Percentiles rank a stretch among this genome's conserved stretches.
phyloP scores from a whole-genome alignment of 192 early-diverging fungal species.

The Coemansia sp. region DNA sequence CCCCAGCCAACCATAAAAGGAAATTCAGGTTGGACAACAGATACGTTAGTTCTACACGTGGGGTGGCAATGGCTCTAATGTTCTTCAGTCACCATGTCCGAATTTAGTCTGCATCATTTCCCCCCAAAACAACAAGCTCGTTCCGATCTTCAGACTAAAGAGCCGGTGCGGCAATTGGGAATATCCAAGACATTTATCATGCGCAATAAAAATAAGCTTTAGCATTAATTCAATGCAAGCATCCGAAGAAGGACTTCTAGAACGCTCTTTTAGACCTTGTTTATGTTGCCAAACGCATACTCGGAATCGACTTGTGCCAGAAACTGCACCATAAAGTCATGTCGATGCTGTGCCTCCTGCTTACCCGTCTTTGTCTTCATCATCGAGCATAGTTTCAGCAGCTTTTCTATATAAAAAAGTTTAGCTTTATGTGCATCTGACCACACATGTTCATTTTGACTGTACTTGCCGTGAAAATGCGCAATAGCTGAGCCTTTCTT shows the following conservation, averaged over 20 bases:
- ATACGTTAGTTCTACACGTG: no score
- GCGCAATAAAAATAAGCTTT: no score
- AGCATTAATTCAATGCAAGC: constrained; percentile 4
- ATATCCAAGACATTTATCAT: background rate
- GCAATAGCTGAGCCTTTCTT: constrained; percentile 58
- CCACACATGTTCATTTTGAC: no score
- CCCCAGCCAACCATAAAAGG: no score
- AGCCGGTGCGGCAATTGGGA: no score
- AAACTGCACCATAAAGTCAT: constrained; percentile 59
- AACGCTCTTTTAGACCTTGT: background rate
- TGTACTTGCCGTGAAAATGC: constrained; percentile 62
- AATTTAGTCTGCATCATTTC: no score
- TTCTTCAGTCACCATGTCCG: no score
- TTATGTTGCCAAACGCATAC: constrained; percentile 30
- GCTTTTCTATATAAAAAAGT: constrained; percentile 56
- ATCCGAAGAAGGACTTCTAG: background rate
- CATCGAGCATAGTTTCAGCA: constrained; percentile 60
- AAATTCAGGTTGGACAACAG: no score
- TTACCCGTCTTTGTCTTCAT: constrained; percentile 61
- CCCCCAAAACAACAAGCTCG: no score
- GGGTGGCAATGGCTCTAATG: no score
- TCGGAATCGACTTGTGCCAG: constrained; percentile 60
- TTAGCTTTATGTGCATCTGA: background rate
- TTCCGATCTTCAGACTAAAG: no score
- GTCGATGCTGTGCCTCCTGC: constrained; percentile 58